phyloP scores from a whole-genome alignment of 305 asterid species.

The Rubia balearica region DNA sequence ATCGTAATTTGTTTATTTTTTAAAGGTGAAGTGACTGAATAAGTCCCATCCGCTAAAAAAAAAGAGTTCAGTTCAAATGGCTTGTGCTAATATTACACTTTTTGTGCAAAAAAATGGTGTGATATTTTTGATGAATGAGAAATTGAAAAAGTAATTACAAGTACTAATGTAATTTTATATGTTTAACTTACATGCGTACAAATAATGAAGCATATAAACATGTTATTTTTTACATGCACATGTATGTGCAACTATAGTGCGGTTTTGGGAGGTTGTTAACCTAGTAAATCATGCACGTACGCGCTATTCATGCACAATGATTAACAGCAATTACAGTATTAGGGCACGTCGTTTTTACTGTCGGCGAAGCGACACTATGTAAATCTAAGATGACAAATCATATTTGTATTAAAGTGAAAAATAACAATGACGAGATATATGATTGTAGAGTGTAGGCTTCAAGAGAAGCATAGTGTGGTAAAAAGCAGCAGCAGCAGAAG shows the following conservation, averaged over 20 bases:
- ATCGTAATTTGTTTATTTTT: too few species aligned
- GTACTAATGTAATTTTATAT: too few species aligned
- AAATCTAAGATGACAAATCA: neutral
- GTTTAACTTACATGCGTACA: too few species aligned
- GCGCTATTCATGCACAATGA: neutral
- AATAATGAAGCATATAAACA: too few species aligned
- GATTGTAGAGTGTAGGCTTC: conserved; percentile 3
- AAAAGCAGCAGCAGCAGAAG: conserved; percentile 16
- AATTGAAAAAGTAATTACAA: too few species aligned
- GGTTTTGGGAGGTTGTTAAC: neutral
- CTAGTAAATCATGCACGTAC: neutral
- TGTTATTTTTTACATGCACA: too few species aligned
- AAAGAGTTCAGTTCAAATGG: too few species aligned
- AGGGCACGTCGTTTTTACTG: neutral
- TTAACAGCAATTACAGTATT: neutral
- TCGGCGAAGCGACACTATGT: neutral
- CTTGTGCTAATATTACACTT: too few species aligned
- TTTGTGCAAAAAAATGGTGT: too few species aligned
- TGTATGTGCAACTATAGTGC: neutral
- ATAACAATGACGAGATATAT: conserved; percentile 1
- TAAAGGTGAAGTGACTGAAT: too few species aligned
- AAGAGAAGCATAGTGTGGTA: conserved; percentile 11
- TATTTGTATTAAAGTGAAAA: neutral
- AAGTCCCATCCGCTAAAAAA: too few species aligned
- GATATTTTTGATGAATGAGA: too few species aligned